phyloP scores from a whole-genome alignment of 2,329 filamentous ascomycete species.

The Cordyceps farinosa region DNA sequence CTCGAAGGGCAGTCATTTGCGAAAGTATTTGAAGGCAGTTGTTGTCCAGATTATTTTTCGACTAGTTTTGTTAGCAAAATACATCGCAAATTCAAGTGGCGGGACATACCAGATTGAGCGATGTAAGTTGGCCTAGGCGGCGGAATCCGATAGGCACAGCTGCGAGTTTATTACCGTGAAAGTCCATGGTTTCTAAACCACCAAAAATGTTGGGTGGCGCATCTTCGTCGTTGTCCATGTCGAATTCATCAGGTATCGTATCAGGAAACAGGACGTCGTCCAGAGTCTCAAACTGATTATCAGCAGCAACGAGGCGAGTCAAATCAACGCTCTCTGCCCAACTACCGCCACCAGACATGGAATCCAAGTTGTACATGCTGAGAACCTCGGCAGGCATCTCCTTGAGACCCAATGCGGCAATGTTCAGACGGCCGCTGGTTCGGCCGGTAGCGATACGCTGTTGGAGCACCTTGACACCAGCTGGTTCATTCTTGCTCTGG shows the following conservation, averaged over 20 bases:
- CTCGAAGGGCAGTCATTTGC: conserved; percentile 68
- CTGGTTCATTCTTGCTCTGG: conserved; percentile 53
- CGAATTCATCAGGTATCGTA: conserved; percentile 50
- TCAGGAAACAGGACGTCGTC: conserved; percentile 79
- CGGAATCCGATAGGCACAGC: conserved; percentile 72
- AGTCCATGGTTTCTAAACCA: conserved; percentile 73
- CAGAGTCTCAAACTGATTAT: conserved; percentile 79
- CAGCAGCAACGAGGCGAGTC: conserved; percentile 77
- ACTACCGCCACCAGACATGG: conserved; percentile 57
- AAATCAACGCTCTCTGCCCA: conserved; percentile 95
- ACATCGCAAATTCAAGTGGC: background rate
- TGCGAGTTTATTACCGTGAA: conserved; percentile 79
- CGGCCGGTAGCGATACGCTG: conserved; percentile 71
- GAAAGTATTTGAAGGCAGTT: conserved; percentile 68
- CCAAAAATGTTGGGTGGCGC: conserved; percentile 72
- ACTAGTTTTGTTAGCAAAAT: conserved; percentile 28
- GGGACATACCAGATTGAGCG: conserved; percentile 61
- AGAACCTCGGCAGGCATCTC: conserved; percentile 79
- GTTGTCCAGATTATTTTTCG: conserved; percentile 76
- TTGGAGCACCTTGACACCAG: conserved; percentile 63
- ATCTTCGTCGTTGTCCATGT: conserved; percentile 56
- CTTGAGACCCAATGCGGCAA: conserved; percentile 76
- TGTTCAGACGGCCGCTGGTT: conserved; percentile 78
- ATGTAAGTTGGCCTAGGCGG: conserved; percentile 69
- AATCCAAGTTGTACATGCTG: conserved; percentile 83